These are phyloP conservation scores for Zygosaccharomyces rouxii DNA, from an alignment of 805 yeast species.

Conservation along the genomic window DNA sequence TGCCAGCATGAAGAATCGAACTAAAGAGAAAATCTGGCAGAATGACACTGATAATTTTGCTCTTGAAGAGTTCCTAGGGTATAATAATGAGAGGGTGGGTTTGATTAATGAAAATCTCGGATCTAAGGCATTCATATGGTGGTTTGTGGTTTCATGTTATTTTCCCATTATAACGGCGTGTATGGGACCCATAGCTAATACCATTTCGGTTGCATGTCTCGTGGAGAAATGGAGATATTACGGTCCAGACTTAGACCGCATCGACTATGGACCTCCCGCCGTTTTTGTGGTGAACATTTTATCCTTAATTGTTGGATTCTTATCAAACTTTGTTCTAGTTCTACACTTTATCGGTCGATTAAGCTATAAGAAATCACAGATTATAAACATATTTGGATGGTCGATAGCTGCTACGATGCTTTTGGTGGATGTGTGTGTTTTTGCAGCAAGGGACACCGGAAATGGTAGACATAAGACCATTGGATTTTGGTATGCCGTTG, in stretches of 20 bases:
- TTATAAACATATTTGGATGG: constrained; percentile 62
- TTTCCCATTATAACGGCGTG: constrained; percentile 77
- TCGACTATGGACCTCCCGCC: constrained; percentile 32
- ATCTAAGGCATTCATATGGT: constrained; percentile 32
- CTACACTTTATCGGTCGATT: constrained; percentile 62
- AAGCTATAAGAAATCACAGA: constrained; percentile 57
- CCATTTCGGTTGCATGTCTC: constrained; percentile 67
- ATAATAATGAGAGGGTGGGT: constrained; percentile 26
- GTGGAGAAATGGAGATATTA: constrained; percentile 61
- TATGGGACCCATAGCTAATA: constrained; percentile 71
- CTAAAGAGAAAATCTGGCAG: background rate
- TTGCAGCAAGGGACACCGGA: constrained; percentile 22
- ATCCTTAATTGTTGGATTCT: constrained; percentile 58
- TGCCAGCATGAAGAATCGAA: background rate
- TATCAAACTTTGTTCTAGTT: constrained; percentile 65
- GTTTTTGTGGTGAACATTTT: constrained; percentile 56
- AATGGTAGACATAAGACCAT: constrained; percentile 38
- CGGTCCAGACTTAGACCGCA: background rate
- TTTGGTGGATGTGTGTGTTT: constrained; percentile 38
- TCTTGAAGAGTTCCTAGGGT: constrained; percentile 18
- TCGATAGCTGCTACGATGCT: constrained; percentile 52
- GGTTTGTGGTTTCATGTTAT: constrained; percentile 66
- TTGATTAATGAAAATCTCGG: constrained; percentile 29
- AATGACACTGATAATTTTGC: constrained; percentile 3
- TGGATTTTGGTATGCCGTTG: constrained; percentile 76